Base-by-base conservation (phyloP, 2,329 filamentous ascomycete species). In the Chaetomiaceae sp. region DNA sequence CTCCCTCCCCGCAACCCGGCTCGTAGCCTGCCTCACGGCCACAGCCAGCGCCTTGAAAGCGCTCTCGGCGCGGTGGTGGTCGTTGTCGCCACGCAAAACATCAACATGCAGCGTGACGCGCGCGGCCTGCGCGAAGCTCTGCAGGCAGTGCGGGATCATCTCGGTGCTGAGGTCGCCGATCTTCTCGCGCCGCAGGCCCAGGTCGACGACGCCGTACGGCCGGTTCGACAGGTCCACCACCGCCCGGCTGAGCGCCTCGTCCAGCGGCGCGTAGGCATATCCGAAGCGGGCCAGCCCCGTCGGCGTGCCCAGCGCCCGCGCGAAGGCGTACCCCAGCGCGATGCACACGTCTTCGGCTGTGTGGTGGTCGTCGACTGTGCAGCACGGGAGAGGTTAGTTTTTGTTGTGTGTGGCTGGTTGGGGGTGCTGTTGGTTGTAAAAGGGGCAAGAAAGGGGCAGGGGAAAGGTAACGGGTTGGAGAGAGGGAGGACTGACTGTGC, bases 31-130 rank as follows among this genome's bases (percentile, higher is more conserved):
- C 61, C 86, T 79, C 49, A 95, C 78, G 7, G 93, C 93, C 39
- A 96, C 83, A 0, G 93, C 93, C 59, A 97, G 71, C 41, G 93
- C 93, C 79, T 99, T 99, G 72, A 99, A 96, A 14, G 92, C 93
- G 67, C 87, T 93, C 80, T 97, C 93, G 9, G 93, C 91, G 52
- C 91, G 78, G 73, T 97, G 93, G 71, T 97, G 93, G 71, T 97
- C 93, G 70, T 97, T 99, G 56, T 87, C 81, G 46, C 93, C 93
- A 57, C 89, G 81, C 50, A 96, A 71, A 70, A 89, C 95, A 72
- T 96, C 89, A 53, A 99, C 89, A 73, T 99, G 93, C 65, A 97
- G 73, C n/a, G 93, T 99, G 47, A 96, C 78, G 21, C 89, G 85
- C 3, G 90, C 89, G 9, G 83, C 88, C 73, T 95, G 87, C 37